These are phyloP conservation scores for Ogataea degrootiae DNA, from an alignment of 805 yeast genomes.

Conservation along the genomic window DNA sequence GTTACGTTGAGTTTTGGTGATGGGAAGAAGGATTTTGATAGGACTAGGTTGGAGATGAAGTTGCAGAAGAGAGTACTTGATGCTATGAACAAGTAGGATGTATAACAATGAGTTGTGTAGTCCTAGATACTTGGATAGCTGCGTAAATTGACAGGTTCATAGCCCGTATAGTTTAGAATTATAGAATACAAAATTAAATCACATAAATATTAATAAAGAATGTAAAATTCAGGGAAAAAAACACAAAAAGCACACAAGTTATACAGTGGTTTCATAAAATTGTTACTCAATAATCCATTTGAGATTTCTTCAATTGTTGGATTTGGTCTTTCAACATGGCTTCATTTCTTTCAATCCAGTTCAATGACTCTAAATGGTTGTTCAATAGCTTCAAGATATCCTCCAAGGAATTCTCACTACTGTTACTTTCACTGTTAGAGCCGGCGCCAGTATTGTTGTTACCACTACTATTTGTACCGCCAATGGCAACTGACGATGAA, in stretches of 20 bases:
- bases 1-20: not conserved
- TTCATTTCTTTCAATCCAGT: slow-evolving; percentile 78
- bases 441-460: not conserved
- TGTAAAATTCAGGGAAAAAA: no score
- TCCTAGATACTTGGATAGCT: no score
- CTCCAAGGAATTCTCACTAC: slow-evolving; percentile 38
- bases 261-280: not conserved
- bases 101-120: no score
- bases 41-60: slow-evolving; percentile 44
- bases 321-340: slow-evolving; percentile 63
- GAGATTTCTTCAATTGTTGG: slow-evolving; percentile 29
- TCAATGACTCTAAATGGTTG: slow-evolving; percentile 84
- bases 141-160: no score
- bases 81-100: slow-evolving; percentile 25
- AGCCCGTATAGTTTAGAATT: not conserved
- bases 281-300: not conserved
- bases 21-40: slow-evolving; percentile 35
- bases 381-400: slow-evolving; percentile 79
- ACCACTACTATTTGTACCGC: no score
- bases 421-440: slow-evolving; percentile 17
- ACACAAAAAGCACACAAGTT: not conserved
- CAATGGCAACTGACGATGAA: no score
- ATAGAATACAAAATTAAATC: not conserved
- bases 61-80: slow-evolving; percentile 41
- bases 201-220: no score